A percentile compares a stretch with the other conserved stretches of the same genome.
Evolutionary conservation across 2,329 filamentous ascomycete genomes (phyloP).

Genomic region (Colletotrichum truncatum): DNA sequence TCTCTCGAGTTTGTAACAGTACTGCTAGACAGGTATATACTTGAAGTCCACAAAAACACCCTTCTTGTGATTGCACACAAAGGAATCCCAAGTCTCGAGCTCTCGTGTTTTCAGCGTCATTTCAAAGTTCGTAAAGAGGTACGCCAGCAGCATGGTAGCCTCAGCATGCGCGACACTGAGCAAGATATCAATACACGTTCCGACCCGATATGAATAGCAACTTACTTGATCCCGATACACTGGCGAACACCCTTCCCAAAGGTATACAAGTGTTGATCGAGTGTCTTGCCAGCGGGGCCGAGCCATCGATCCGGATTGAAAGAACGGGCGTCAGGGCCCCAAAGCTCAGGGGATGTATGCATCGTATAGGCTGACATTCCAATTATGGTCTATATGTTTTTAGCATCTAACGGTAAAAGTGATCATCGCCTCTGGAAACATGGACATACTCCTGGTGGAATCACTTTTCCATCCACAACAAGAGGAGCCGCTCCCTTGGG

Average conservation of each 20-base stretch:
- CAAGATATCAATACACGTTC: too few species aligned
- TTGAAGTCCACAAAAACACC: too few species aligned
- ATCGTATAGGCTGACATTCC: background rate
- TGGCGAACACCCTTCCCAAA: background rate
- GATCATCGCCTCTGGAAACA: background rate
- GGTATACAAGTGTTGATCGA: background rate
- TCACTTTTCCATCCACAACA: background rate
- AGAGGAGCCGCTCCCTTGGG: background rate
- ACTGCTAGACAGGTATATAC: too few species aligned
- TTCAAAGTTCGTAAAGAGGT: too few species aligned
- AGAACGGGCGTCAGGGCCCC: background rate
- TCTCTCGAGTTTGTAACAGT: too few species aligned
- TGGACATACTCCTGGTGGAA: conserved; percentile 9
- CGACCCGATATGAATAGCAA: too few species aligned
- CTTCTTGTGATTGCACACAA: too few species aligned
- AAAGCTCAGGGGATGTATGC: background rate
- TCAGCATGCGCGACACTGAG: too few species aligned
- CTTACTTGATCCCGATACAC: conserved; percentile 3
- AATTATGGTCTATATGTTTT: background rate
- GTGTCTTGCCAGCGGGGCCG: background rate
- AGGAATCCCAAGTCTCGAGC: too few species aligned
- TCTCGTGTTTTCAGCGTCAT: too few species aligned
- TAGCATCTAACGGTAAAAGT: background rate
- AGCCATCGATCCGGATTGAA: conserved; percentile 10
- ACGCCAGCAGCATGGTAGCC: too few species aligned